Conservation (phyloP, 2,329 filamentous ascomycete species). For the Trichophyton schoenleinii region DNA sequence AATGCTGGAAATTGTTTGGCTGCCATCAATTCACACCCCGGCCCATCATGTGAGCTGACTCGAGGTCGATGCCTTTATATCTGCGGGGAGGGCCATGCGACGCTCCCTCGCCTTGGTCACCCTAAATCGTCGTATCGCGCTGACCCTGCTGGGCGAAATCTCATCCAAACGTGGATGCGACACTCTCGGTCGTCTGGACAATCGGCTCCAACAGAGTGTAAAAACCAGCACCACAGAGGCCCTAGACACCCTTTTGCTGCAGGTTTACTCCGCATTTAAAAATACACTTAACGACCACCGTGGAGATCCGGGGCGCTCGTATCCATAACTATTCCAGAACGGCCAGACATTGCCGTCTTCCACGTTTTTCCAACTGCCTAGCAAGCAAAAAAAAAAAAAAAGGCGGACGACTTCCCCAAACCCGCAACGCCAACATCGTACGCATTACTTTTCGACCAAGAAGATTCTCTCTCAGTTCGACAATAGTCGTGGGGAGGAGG, state of each 20-base stretch:
- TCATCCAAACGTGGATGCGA: neutral
- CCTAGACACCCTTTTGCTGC: neutral
- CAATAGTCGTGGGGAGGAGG: neutral
- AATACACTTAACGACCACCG: neutral
- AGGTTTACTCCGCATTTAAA: neutral
- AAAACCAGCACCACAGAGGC: neutral
- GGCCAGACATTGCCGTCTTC: neutral
- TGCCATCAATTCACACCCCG: neutral
- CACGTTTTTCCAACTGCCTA: neutral
- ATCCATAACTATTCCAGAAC: slow-evolving; percentile 2
- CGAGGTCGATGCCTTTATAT: neutral
- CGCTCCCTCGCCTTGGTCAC: neutral
- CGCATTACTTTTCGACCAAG: neutral
- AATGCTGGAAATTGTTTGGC: slow-evolving; percentile 2
- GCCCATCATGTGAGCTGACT: neutral
- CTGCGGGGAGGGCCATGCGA: neutral
- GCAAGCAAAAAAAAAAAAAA: neutral
- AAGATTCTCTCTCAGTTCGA: neutral
- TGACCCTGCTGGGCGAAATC: neutral
- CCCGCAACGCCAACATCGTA: neutral
- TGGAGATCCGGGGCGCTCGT: slow-evolving; percentile 2
- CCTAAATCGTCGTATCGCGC: neutral
- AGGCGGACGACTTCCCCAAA: neutral
- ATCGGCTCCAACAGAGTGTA: neutral
- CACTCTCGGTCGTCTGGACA: neutral